Base-by-base conservation (phyloP, 2,329 filamentous ascomycete species). In the Macrophomina tecta region DNA sequence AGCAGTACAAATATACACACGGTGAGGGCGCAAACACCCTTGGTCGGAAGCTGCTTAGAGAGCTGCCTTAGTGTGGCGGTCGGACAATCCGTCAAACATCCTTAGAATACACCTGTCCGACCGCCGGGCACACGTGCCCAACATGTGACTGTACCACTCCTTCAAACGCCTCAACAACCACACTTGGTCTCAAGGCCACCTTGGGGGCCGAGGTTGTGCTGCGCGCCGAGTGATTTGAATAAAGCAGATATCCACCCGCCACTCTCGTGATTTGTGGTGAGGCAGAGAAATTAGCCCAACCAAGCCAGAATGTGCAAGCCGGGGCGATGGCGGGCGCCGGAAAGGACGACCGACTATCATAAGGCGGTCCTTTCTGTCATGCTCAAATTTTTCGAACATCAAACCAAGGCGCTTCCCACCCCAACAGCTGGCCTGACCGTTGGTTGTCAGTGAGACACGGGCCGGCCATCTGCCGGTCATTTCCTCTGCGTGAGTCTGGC, bases 51-150 rank as follows among this genome's bases (percentile, higher is more conserved):
- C 23, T 18, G 42, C 14, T 28, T 46, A 32, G 28, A 28, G 16
- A 11, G 1, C 16, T 4, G 16, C 40, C 28, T 18, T 46, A 18
- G 40, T 46, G 18, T 9, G 52, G 34, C 11, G 30, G 30, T 9
- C n/a, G 2, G 30, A 11, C 45, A 11, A 30, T 36, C 52, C 16
- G n/a, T 23, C 9, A 18, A n/a, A 23, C 30, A 14, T 34, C 40
- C 32, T 45, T 62, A 36, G 34, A 12, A 34, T n/a, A 16, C 12
- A 49, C 38, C 18, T n/a, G 32, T 6, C 16, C 9, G 45, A 38
- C 45, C 58, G 18, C 49, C 18, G 45, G n/a, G 34, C 56, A 62
- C 58, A 62, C 58, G 45, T 62, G 56, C 40, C 48, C 56, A 48
- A 61, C 56, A 48, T 48, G 58, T 36, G 36, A 36, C 58, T 23